These are phyloP conservation scores for Lasiosphaeris hirsuta DNA, from an alignment of 495 filamentous ascomycete species.

Conservation along the genomic window DNA sequence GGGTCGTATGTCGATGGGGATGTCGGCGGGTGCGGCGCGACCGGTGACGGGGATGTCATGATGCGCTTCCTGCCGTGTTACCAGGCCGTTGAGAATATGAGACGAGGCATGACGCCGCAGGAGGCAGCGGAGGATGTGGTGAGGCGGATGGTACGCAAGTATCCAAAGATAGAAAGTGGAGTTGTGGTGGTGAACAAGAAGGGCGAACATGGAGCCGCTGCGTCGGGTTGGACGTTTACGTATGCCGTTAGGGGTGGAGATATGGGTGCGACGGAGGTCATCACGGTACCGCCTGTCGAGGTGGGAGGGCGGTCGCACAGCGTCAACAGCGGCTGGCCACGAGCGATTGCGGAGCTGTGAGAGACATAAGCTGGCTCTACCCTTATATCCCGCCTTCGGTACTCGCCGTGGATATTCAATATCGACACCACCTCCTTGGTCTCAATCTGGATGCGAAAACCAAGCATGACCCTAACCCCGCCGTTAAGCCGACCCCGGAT, in stretches of 20 bases:
- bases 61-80: slow-evolving; percentile 51
- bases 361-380: too few species aligned
- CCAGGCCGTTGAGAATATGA: slow-evolving; percentile 47
- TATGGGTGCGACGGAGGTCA: slow-evolving; percentile 40
- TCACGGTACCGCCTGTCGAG: slow-evolving; percentile 35
- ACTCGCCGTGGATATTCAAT: too few species aligned
- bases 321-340: too few species aligned
- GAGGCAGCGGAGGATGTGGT: slow-evolving; percentile 46
- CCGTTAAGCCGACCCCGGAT: too few species aligned
- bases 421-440: too few species aligned
- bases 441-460: too few species aligned
- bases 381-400: too few species aligned
- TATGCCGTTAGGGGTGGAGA: slow-evolving; percentile 42
- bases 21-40: slow-evolving; percentile 48
- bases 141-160: slow-evolving; percentile 41
- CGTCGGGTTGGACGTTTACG: slow-evolving; percentile 46
- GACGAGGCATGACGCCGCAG: slow-evolving; percentile 38
- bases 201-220: slow-evolving; percentile 44
- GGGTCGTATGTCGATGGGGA: slow-evolving; percentile 50
- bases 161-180: slow-evolving; percentile 40
- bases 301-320: not conserved
- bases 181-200: slow-evolving; percentile 42
- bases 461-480: too few species aligned
- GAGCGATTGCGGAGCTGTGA: too few species aligned
- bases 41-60: slow-evolving; percentile 50